Percentiles rank a stretch among this genome's conserved stretches.
Evolutionary conservation across 106 monocot genomes (phyloP).

Genomic region (Alisma plantagoaquatica): DNA sequence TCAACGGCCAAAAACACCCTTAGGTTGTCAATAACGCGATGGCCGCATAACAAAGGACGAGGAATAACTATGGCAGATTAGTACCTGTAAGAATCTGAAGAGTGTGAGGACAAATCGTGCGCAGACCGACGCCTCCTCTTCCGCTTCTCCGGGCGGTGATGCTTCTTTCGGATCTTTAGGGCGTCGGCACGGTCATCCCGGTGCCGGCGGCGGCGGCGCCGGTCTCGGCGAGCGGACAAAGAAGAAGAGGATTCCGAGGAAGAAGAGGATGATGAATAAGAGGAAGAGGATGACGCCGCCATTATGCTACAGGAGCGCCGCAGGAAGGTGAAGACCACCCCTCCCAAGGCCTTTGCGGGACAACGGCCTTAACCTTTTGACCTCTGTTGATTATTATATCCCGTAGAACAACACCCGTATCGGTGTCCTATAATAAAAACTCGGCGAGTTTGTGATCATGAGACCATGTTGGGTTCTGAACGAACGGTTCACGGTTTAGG

Average conservation of each 20-base stretch:
- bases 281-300: slow-evolving; percentile 14
- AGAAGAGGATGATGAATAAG: slow-evolving; percentile 13
- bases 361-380: too few relatives aligned
- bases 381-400: too few relatives aligned
- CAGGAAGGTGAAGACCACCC: too few relatives aligned
- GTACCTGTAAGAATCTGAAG: slow-evolving; percentile 21
- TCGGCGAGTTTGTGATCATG: too few relatives aligned
- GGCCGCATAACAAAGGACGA: neutral
- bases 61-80: neutral
- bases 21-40: neutral
- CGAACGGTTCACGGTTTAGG: too few relatives aligned
- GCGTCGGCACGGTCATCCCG: slow-evolving; percentile 14
- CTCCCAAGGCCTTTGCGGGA: too few relatives aligned
- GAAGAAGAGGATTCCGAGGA: slow-evolving; percentile 6
- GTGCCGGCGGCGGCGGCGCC: slow-evolving; percentile 17
- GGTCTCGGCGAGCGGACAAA: slow-evolving; percentile 3
- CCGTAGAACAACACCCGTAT: too few relatives aligned
- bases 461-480: too few relatives aligned
- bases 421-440: too few relatives aligned
- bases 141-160: slow-evolving; percentile 20
- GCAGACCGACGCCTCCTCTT: slow-evolving; percentile 21
- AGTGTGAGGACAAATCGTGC: slow-evolving; percentile 16
- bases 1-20: neutral
- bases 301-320: too few relatives aligned
- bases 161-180: slow-evolving; percentile 39